These are phyloP conservation scores for Cercis canadensis DNA, from an alignment of 306 rosid genomes.

Conservation along the genomic window DNA sequence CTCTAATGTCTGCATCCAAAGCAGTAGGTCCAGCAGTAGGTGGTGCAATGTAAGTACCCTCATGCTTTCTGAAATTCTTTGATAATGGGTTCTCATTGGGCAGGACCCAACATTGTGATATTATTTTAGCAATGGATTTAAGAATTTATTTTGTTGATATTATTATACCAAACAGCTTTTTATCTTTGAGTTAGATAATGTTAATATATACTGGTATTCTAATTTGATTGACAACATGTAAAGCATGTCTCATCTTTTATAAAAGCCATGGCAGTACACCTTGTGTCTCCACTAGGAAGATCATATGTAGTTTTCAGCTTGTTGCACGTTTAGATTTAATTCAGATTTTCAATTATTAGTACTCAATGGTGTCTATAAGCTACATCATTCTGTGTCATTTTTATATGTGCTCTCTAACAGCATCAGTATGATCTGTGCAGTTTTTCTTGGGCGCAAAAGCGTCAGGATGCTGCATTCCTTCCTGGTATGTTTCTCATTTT, in stretches of 20 bases:
- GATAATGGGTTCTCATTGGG: neutral
- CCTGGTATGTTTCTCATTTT: slow-evolving; percentile 46
- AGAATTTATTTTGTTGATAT: too few relatives aligned
- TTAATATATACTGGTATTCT: neutral
- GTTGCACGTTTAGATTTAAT: too few relatives aligned
- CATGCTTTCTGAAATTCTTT: slow-evolving; percentile 12
- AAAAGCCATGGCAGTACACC: too few relatives aligned
- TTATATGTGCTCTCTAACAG: neutral
- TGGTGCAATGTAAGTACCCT: slow-evolving; percentile 56
- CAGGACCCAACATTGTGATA: neutral
- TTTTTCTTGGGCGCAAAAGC: slow-evolving; percentile 65
- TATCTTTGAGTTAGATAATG: neutral
- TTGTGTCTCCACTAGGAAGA: too few relatives aligned
- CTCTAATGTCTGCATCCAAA: slow-evolving; percentile 61
- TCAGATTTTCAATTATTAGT: neutral
- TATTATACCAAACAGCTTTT: too few relatives aligned
- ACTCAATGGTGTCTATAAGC: too few relatives aligned
- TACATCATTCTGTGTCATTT: neutral
- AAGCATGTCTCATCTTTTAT: too few relatives aligned
- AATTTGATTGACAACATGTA: too few relatives aligned
- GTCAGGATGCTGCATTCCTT: slow-evolving; percentile 53
- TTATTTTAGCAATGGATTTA: too few relatives aligned
- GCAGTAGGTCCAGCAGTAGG: slow-evolving; percentile 68
- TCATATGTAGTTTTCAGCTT: too few relatives aligned
- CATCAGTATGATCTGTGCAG: slow-evolving; percentile 37